Evolutionary conservation across 208 protist species (phyloP).

Genomic region (Angomonas deanei): DNA sequence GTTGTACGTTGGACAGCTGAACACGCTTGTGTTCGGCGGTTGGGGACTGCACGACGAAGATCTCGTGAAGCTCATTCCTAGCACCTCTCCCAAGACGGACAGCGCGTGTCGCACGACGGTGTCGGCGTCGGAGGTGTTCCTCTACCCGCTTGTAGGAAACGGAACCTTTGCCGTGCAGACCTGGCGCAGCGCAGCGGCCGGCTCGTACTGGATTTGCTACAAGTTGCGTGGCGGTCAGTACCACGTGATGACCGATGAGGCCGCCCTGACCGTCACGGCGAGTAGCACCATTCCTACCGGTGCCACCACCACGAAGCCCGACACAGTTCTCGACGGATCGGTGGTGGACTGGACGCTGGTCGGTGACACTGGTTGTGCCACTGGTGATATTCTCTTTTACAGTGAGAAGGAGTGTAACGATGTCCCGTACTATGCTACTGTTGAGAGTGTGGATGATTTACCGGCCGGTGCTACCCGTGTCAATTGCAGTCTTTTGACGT

Average conservation of each 20-base stretch:
- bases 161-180: constrained; percentile 64
- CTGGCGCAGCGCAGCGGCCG: constrained; percentile 15
- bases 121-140: constrained; percentile 6
- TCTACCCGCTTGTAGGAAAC: constrained; percentile 61
- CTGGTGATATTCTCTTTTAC: constrained; percentile 62
- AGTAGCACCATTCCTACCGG: constrained; percentile 36
- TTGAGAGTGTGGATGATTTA: constrained; percentile 3
- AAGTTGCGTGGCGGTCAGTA: constrained; percentile 82
- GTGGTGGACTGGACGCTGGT: constrained; percentile 55
- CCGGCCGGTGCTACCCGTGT: constrained; percentile 21
- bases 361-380: constrained; percentile 9
- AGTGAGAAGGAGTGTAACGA: constrained; percentile 65
- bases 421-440: constrained; percentile 50
- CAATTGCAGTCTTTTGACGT: constrained; percentile 11
- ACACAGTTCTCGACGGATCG: constrained; percentile 18
- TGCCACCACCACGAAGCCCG: constrained; percentile 7
- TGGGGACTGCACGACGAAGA: constrained; percentile 57
- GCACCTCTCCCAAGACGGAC: constrained; percentile 14
- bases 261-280: constrained; percentile 14
- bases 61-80: constrained; percentile 56
- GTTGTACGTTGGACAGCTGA: constrained; percentile 26
- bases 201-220: constrained; percentile 77
- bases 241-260: constrained; percentile 39
- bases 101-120: constrained; percentile 19
- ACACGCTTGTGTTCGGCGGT: constrained; percentile 67